Evolutionary conservation across 352 stramenopile genomes (phyloP), one percentile per base, ranked within the genome.

Genomic region (Plasmopara halstedii): DNA sequence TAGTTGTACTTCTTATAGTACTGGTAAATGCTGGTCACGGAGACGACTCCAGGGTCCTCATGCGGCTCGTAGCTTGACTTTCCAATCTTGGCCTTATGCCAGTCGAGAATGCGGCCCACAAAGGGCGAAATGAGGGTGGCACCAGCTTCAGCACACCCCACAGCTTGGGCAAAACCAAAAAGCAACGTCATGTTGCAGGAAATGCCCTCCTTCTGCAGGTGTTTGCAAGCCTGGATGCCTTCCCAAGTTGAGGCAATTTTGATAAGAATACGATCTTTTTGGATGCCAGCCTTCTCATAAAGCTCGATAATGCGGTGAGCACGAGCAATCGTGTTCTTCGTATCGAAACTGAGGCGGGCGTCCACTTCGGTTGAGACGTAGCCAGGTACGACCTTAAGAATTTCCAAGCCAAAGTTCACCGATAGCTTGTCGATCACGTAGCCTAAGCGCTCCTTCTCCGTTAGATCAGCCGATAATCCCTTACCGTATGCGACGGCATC

Each of bases 361-460:
- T 99, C 96, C 2, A 99, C 96, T 78, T 99, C 96, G 4, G 96
- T 99, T 27, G 94, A 99, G 32, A 99, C 94, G 66, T 97, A 96
- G 39, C 97, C 97, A 15, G 94, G 88, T 22, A 99, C 95, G 50
- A 98, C 77, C 62, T 96, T 95, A 13, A 97, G 70, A 53, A 99
- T 97, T 62, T 98, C 87, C 18, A 94, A 60, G 38, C 97, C 97
- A 52, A 99, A 97, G 74, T 98, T 98, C 42, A 99, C 96, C 29
- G 92, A 95, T 42, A 99, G 69, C 68, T 97, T 97, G 78, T 99
- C 97, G 53, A 99, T 97, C 46, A 97, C 77, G 56, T 97, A 64
- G 32, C 74, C 79, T 22, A 99, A 68, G 42, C 86, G 76, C 25
- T 96, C 88, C 34, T 69, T 70, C 51, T 96, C 77, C 38, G 79